These are phyloP conservation scores for Boletus subparvulus DNA, from an alignment of 768 basidiomycete genomes.

Conservation along the genomic window DNA sequence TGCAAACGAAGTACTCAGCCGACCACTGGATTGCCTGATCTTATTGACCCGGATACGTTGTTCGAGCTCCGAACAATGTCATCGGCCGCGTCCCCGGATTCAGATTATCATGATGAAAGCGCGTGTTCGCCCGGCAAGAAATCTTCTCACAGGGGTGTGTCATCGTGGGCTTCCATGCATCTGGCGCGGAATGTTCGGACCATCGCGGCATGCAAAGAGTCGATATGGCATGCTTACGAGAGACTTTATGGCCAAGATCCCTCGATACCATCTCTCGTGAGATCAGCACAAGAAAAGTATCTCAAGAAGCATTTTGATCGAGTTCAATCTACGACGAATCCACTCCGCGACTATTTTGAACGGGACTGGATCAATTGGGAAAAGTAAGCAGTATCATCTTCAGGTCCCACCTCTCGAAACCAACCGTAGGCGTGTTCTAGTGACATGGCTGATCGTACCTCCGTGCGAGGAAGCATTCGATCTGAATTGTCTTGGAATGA, in stretches of 20 bases:
- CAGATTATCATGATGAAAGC: slow-evolving; percentile 24
- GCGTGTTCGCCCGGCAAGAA: slow-evolving; percentile 9
- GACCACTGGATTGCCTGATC: slow-evolving; percentile 16
- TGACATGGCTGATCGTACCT: slow-evolving; percentile 74
- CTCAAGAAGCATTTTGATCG: slow-evolving; percentile 21
- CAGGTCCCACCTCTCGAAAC: background rate
- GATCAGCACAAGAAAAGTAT: slow-evolving; percentile 34
- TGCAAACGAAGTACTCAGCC: slow-evolving; percentile 18
- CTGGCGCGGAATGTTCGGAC: slow-evolving; percentile 57
- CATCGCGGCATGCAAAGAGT: slow-evolving; percentile 64
- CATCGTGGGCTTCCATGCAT: slow-evolving; percentile 61
- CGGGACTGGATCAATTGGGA: slow-evolving; percentile 69
- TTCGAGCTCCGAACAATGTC: slow-evolving; percentile 33
- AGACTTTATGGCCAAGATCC: slow-evolving; percentile 42
- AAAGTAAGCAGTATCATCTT: slow-evolving; percentile 43
- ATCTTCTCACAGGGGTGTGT: slow-evolving; percentile 32
- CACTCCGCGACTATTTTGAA: slow-evolving; percentile 61
- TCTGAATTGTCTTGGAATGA: slow-evolving; percentile 53
- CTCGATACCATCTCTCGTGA: slow-evolving; percentile 39
- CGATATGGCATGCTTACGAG: slow-evolving; percentile 65
- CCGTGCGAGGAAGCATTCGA: slow-evolving; percentile 51
- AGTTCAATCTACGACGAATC: slow-evolving; percentile 26
- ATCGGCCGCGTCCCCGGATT: slow-evolving; percentile 23
- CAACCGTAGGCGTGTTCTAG: slow-evolving; percentile 35
- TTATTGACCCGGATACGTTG: slow-evolving; percentile 30